A percentile compares a stretch with the other conserved stretches of the same genome.
These are phyloP conservation scores for Aspergillus heteromorphus DNA, from an alignment of 495 filamentous ascomycete genomes.

Conservation along the genomic window DNA sequence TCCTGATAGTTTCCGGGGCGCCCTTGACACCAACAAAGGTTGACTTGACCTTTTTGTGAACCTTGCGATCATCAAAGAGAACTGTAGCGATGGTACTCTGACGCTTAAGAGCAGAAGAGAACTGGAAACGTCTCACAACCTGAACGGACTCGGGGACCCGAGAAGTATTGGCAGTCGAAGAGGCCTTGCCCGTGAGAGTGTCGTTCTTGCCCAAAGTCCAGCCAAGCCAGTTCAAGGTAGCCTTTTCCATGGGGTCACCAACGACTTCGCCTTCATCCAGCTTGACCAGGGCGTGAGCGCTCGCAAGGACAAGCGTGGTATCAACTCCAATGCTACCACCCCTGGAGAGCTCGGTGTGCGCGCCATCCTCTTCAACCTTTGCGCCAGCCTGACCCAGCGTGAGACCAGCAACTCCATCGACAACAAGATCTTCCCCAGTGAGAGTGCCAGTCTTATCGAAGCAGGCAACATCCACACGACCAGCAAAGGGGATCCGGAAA, in stretches of 20 bases:
- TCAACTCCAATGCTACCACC: constrained; percentile 62
- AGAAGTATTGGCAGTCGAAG: constrained; percentile 40
- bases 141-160: constrained; percentile 64
- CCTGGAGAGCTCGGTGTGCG: constrained; percentile 66
- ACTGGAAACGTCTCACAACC: constrained; percentile 94
- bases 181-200: constrained; percentile 52
- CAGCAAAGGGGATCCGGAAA: constrained; percentile 97
- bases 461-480: constrained; percentile 92
- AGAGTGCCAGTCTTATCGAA: constrained; percentile 99
- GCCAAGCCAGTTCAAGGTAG: constrained; percentile 79
- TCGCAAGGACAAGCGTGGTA: constrained; percentile 90
- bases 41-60: constrained; percentile 64
- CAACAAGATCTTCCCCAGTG: constrained; percentile 94
- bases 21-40: constrained; percentile 96
- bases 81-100: constrained; percentile 91
- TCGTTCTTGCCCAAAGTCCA: constrained; percentile 90
- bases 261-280: constrained; percentile 96
- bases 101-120: constrained; percentile 92
- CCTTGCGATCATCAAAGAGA: constrained; percentile 57
- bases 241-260: constrained; percentile 98
- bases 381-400: constrained; percentile 60
- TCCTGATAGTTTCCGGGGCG: constrained; percentile 91
- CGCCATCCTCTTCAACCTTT: constrained; percentile 70
- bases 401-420: constrained; percentile 93
- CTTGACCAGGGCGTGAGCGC: constrained; percentile 91